phyloP scores from a whole-genome alignment of 768 basidiomycete genomes.

The Kwoniella europaea region DNA sequence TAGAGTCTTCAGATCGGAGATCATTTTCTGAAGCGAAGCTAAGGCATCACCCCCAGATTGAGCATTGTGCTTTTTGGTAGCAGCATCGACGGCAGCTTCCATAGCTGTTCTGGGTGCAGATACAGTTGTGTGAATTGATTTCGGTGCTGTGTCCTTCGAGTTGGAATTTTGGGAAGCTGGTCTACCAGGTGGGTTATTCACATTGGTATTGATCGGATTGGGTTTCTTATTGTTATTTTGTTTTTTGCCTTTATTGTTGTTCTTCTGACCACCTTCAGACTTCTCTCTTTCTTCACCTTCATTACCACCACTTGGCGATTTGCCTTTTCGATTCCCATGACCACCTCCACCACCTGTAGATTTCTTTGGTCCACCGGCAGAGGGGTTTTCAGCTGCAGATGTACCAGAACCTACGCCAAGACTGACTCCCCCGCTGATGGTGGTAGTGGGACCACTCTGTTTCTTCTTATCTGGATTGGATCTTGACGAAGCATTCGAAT shows the following conservation, averaged over 20 bases:
- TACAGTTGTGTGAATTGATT: constrained; percentile 31
- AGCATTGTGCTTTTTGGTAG: constrained; percentile 32
- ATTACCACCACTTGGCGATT: background rate
- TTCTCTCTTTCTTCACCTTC: constrained; percentile 5
- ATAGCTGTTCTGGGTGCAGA: constrained; percentile 38
- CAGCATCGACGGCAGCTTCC: constrained; percentile 45
- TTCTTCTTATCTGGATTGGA: constrained; percentile 35
- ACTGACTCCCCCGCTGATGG: constrained; percentile 45
- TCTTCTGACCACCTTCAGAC: constrained; percentile 5
- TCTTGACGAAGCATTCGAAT: constrained; percentile 35
- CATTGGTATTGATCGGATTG: constrained; percentile 36
- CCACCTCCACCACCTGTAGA: background rate
- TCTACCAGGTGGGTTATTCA: background rate
- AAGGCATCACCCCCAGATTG: constrained; percentile 42
- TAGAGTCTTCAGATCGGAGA: constrained; percentile 87
- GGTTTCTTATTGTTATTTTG: constrained; percentile 24
- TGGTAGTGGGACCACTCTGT: constrained; percentile 43
- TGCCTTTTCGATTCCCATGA: background rate
- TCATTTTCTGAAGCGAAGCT: constrained; percentile 76
- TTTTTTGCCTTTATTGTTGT: constrained; percentile 16
- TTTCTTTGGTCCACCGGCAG: constrained; percentile 13
- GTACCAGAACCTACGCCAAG: constrained; percentile 27
- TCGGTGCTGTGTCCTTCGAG: constrained; percentile 15
- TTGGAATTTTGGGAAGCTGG: constrained; percentile 25
- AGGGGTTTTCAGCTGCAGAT: constrained; percentile 10